Base-by-base conservation (phyloP, 805 yeast species). In the Metschnikowia matae region DNA sequence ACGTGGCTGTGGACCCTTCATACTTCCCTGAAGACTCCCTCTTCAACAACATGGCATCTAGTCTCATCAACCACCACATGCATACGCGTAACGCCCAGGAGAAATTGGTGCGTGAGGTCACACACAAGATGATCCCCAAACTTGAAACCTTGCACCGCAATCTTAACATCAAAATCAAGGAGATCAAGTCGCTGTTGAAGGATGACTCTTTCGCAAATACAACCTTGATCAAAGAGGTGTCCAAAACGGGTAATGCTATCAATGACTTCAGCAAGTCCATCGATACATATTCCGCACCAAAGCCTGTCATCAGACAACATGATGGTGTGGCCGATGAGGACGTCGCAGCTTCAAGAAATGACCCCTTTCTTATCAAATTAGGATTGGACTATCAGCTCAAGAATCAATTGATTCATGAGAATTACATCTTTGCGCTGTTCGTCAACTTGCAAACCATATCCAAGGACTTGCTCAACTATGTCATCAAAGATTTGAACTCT, bases 171-270 rank as follows among this genome's bases (percentile, higher is more conserved):
- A 73, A 73, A 48, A 73, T 73, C 54, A 71, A 70, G 53, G 78
- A 73, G 54, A 72, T 73, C 55, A 71, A 60, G 57, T 58, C 69
- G 6, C 63, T 72, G 31, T 61, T 73, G 52, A 69, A 65, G 48
- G 72, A 73, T 56, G 77, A 73, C 17, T 63, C 73, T 2, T 73
- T 73, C 56, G 70, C 74, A 23, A 73, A 71, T 53, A 57, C 64
- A 17, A 61, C 64, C 6, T 54, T 73, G 26, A 51, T 66, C 13
- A 70, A 61, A 43, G 77, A 73, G 55, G 78, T 85, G 50, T 76
- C 76, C 48, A 81, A 79, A 49, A 85, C 96, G 1, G 85, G 83
- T 49, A 65, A 68, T 38, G 80, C 81, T 32, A 63, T 84, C 49
- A 64, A 59, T 33, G 53, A 55, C 39, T 74, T 68, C 50, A 65